phyloP scores from a whole-genome alignment of 2,329 filamentous ascomycete genomes.

The Thielaviopsis cerberus region DNA sequence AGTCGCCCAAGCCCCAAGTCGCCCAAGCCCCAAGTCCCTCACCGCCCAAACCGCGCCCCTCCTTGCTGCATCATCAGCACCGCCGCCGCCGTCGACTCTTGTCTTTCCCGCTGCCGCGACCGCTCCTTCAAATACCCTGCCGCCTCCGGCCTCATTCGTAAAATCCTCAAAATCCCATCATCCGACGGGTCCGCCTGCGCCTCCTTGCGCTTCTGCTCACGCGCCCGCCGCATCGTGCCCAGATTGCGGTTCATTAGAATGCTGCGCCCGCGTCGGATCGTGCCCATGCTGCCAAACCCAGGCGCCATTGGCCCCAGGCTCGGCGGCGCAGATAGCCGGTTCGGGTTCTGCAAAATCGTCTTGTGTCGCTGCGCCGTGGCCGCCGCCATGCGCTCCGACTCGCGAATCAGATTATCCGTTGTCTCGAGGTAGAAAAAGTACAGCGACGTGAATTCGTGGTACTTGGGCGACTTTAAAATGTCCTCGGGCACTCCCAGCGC shows the following conservation, averaged over 20 bases:
- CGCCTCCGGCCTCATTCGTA: slow-evolving; percentile 88
- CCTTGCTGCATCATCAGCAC: slow-evolving; percentile 83
- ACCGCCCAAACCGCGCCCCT: slow-evolving; percentile 38
- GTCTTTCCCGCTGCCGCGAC: slow-evolving; percentile 80
- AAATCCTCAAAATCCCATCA: slow-evolving; percentile 89
- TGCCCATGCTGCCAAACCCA: slow-evolving; percentile 49
- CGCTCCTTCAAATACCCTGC: slow-evolving; percentile 72
- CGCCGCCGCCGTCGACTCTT: slow-evolving; percentile 75
- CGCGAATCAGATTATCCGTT: slow-evolving; percentile 77
- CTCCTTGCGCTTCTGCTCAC: slow-evolving; percentile 88
- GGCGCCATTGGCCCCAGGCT: slow-evolving; percentile 30
- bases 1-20: too few species aligned
- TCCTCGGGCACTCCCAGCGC: slow-evolving; percentile 77
- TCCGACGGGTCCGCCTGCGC: slow-evolving; percentile 92
- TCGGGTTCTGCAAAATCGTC: slow-evolving; percentile 42
- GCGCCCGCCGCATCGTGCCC: slow-evolving; percentile 87
- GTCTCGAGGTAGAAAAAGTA: slow-evolving; percentile 98
- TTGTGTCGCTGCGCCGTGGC: slow-evolving; percentile 62
- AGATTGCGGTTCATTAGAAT: slow-evolving; percentile 91
- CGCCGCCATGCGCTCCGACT: slow-evolving; percentile 88
- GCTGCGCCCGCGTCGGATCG: slow-evolving; percentile 48
- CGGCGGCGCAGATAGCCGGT: slow-evolving; percentile 52
- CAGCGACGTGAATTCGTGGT: slow-evolving; percentile 85
- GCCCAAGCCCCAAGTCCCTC: too few species aligned
- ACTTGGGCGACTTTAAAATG: slow-evolving; percentile 90